Conservation (phyloP, 306 rosid species). For the Vigna nakashimae region DNA sequence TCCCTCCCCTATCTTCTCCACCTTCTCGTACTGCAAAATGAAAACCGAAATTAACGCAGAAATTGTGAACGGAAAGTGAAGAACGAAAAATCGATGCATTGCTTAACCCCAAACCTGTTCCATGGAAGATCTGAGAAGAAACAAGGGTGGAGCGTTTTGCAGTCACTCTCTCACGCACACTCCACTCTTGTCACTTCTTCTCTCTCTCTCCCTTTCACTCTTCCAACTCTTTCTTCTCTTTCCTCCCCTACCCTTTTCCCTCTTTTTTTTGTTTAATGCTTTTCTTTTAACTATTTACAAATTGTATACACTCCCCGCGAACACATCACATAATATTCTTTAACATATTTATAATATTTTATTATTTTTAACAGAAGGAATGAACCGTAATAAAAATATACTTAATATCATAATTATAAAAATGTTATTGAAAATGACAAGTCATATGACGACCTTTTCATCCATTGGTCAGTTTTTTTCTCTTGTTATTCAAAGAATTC, state of each 20-base stretch:
- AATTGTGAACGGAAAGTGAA: not conserved
- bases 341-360: no score
- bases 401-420: no score
- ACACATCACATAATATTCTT: no score
- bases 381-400: no score
- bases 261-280: not conserved
- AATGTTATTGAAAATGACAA: not conserved
- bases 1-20: constrained; percentile 95
- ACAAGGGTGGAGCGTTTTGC: not conserved
- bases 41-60: constrained; percentile 14
- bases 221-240: not conserved
- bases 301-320: no score
- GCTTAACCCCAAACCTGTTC: constrained; percentile 48
- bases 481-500: no score
- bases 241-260: constrained; percentile 14
- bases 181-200: not conserved
- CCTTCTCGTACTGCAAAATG: constrained; percentile 78
- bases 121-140: constrained; percentile 51
- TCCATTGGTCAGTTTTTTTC: not conserved
- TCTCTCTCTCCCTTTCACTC: not conserved
- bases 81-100: constrained; percentile 17
- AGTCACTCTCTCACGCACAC: constrained; percentile 7
- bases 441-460: not conserved
- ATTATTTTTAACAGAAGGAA: no score
- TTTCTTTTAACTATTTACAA: not conserved